phyloP scores from a whole-genome alignment of 495 filamentous ascomycete species.

The Pyrenopolyporus hunteri region DNA sequence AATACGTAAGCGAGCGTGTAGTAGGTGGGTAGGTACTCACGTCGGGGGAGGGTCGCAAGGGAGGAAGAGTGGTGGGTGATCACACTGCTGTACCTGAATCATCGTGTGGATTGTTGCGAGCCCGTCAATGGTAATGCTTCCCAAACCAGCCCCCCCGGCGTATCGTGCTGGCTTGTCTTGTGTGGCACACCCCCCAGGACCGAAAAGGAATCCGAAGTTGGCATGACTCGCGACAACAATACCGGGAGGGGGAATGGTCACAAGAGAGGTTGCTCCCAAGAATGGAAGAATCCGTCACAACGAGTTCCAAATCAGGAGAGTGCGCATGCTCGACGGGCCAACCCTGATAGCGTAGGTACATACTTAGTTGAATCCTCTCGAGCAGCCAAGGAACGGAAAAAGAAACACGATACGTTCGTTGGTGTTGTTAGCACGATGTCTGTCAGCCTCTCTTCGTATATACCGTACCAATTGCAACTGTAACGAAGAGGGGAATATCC shows the following conservation, averaged over 20 bases:
- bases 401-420: background rate
- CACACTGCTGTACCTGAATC: slow-evolving; percentile 38
- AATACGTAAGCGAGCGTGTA: background rate
- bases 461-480: background rate
- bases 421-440: background rate
- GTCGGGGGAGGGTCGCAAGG: slow-evolving; percentile 13
- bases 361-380: slow-evolving; percentile 10
- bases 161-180: slow-evolving; percentile 34
- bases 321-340: background rate
- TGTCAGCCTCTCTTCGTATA: slow-evolving; percentile 15
- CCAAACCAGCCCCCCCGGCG: slow-evolving; percentile 18
- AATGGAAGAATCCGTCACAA: slow-evolving; percentile 28
- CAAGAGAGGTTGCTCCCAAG: slow-evolving; percentile 13
- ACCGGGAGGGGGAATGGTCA: slow-evolving; percentile 9
- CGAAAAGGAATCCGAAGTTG: slow-evolving; percentile 29
- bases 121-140: slow-evolving; percentile 24
- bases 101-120: slow-evolving; percentile 20
- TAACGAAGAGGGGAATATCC: slow-evolving; percentile 14
- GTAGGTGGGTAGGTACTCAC: background rate
- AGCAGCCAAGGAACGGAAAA: slow-evolving; percentile 1
- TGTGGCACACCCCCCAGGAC: slow-evolving; percentile 28
- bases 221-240: slow-evolving; percentile 13
- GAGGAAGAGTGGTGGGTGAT: slow-evolving; percentile 19
- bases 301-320: slow-evolving; percentile 23
- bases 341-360: background rate